Evolutionary conservation across 202 grass and related monocot genomes (phyloP).

Genomic region (Schoenoplectus tabernaemontani): DNA sequence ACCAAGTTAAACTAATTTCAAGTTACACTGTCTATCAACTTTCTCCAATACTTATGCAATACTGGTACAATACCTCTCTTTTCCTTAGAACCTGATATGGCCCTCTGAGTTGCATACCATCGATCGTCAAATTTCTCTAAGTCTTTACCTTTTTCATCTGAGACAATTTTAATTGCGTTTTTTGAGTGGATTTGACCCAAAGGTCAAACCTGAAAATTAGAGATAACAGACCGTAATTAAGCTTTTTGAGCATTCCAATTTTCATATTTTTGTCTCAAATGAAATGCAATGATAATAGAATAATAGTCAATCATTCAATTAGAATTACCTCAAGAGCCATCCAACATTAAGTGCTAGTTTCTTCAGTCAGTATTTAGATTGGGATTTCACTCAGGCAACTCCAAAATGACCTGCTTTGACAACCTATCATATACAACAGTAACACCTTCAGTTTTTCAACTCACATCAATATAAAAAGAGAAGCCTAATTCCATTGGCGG

Average conservation of each 20-base stretch:
- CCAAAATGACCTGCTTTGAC: constrained; percentile 92
- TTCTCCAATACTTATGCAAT: no score
- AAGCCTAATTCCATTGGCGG: not conserved
- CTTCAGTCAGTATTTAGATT: constrained; percentile 82
- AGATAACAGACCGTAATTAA: no score
- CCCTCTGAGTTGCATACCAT: constrained; percentile 71
- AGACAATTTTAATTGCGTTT: no score
- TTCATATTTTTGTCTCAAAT: no score
- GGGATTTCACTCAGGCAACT: constrained; percentile 81
- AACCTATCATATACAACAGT: constrained; percentile 31
- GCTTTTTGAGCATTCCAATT: no score
- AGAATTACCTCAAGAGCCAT: constrained; percentile 40
- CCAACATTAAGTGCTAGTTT: constrained; percentile 87
- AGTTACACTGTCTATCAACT: no score
- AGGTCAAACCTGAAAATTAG: no score
- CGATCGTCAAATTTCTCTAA: constrained; percentile 83
- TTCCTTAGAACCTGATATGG: constrained; percentile 63
- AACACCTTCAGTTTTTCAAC: not conserved
- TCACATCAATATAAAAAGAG: not conserved
- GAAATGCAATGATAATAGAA: not conserved
- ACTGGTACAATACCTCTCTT: constrained; percentile 91
- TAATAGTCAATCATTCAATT: not conserved
- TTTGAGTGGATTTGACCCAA: no score
- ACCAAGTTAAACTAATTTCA: no score
- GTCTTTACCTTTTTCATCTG: constrained; percentile 71